These are phyloP conservation scores for Chalciporus pseudorubinellus DNA, from an alignment of 768 basidiomycete species.

Conservation along the genomic window DNA sequence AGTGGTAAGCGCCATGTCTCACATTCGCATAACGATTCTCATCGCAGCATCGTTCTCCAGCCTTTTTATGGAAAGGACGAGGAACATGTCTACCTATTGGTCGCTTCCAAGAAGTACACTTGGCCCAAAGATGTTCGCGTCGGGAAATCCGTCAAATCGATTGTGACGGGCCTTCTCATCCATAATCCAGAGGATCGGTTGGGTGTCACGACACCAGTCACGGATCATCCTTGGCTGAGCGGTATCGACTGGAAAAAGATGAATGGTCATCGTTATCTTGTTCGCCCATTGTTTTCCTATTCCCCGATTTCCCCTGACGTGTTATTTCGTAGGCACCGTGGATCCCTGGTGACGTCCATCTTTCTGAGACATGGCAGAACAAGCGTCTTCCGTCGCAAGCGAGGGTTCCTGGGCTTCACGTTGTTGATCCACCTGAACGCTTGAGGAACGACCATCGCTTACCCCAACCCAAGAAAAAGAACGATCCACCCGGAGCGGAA, in stretches of 20 bases:
- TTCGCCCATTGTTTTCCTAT: conserved; percentile 27
- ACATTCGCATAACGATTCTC: neutral
- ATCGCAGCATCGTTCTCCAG: conserved; percentile 6
- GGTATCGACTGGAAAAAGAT: conserved; percentile 49
- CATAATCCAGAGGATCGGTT: conserved; percentile 38
- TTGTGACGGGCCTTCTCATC: conserved; percentile 43
- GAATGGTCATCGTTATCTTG: conserved; percentile 41
- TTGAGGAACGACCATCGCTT: conserved; percentile 39
- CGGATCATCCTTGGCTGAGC: conserved; percentile 44
- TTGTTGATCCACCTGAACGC: conserved; percentile 34
- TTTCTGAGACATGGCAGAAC: conserved; percentile 37
- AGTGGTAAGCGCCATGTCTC: conserved; percentile 25
- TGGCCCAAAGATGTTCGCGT: conserved; percentile 41
- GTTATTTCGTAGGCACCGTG: conserved; percentile 40
- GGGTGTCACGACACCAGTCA: conserved; percentile 37
- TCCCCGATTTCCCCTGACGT: neutral
- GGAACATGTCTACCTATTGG: conserved; percentile 26
- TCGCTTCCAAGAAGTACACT: conserved; percentile 28
- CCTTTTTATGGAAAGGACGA: conserved; percentile 30
- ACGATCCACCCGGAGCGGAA: neutral
- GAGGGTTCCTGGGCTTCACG: conserved; percentile 39
- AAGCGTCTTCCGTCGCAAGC: conserved; percentile 35
- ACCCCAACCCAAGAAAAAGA: conserved; percentile 4
- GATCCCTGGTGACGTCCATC: conserved; percentile 31
- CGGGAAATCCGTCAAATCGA: conserved; percentile 40